Evolutionary conservation across 352 stramenopile species (phyloP), one percentile per base, ranked within the genome.

Genomic region (Globisporangium splendens): DNA sequence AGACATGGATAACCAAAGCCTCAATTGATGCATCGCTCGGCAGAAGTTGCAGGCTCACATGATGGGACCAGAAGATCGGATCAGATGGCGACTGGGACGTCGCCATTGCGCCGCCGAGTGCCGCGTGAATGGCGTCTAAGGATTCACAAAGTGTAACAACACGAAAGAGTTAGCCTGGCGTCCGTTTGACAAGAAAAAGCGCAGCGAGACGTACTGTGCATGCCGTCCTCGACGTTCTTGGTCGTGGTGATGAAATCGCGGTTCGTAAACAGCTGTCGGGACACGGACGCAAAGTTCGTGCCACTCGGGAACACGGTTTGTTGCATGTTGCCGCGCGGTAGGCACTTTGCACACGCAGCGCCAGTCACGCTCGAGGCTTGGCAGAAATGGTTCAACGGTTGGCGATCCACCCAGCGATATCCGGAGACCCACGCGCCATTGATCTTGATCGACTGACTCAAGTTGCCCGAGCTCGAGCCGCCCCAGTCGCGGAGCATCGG

Each of bases 51-150:
- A 59, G 69, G 47, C 41, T 31, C 18, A 56, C 69, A 48, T 89
- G 76, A 22, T 87, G 76, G 1, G 69, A 65, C 54, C 69, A 86
- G 56, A 89, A 87, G 10, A 89, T 60, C 0, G 76, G 79, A 51
- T 87, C 79, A 2, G 65, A 41, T 0, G 79, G 77, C 3, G 77
- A 69, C 51, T 81, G 63, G 17, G 83, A 59, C 13, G 73, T 77
- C n/a, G 46, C 59, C 76, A 89, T 87, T 0, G 68, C 50, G 8
- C 68, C 75, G 8, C 68, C 69, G 3, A 89, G 46, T 2, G 59
- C 31, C 15, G 58, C 70, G 62, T 89, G 79, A 11, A 89, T 58
- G 0, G 63, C 63, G 47, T 86, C 77, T 85, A 31, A 14, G 13
- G 41, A 52, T 21, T 11, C 18, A 42, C 10, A 22, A 24, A 14